A percentile compares a stretch with the other conserved stretches of the same genome.
phyloP scores from a whole-genome alignment of 306 rosid species.

The Acacia crassicarpa region DNA sequence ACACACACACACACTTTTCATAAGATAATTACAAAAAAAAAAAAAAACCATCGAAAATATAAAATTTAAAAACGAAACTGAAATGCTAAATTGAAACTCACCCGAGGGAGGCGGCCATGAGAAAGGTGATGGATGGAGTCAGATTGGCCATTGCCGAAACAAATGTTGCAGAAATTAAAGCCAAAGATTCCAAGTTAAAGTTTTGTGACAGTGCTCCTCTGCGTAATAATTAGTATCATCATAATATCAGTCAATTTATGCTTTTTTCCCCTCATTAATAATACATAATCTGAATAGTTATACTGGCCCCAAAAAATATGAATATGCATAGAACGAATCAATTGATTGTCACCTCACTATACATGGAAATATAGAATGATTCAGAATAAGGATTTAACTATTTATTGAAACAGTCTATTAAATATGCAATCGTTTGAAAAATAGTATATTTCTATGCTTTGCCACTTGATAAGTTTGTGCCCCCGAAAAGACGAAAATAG shows the following conservation, averaged over 20 bases:
- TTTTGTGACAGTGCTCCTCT: constrained; percentile 69
- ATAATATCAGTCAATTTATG: neutral
- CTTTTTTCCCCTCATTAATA: neutral
- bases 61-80: too few species aligned
- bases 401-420: neutral
- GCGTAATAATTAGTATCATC: neutral
- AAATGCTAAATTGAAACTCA: neutral
- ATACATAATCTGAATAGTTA: neutral
- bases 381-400: neutral
- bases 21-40: neutral
- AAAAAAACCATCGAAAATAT: too few species aligned
- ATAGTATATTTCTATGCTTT: neutral
- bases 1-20: too few species aligned
- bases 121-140: constrained; percentile 63
- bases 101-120: constrained; percentile 58
- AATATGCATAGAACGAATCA: neutral
- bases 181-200: constrained; percentile 48
- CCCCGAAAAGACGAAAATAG: neutral
- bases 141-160: constrained; percentile 63
- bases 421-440: too few species aligned
- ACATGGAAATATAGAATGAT: neutral
- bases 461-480: neutral
- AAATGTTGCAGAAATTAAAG: constrained; percentile 67
- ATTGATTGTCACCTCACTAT: neutral
- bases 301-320: neutral